Evolutionary conservation across 2,329 filamentous ascomycete genomes (phyloP).

Genomic region (Arthroderma sp.): DNA sequence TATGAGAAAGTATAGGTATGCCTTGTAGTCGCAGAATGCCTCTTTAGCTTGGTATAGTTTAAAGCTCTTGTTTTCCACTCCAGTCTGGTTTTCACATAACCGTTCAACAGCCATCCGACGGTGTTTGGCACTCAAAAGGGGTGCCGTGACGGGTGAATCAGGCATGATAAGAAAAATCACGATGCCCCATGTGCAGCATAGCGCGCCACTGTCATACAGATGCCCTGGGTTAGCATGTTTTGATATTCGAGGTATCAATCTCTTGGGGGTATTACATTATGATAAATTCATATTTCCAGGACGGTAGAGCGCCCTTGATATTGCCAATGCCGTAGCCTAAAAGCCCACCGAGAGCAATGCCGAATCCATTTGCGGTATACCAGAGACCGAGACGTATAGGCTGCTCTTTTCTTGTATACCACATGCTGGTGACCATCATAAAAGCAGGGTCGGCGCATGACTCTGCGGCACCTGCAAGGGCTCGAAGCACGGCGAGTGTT

Average conservation of each 20-base stretch:
- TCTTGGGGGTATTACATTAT: slow-evolving; percentile 39
- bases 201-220: slow-evolving; percentile 24
- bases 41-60: slow-evolving; percentile 44
- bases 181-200: slow-evolving; percentile 48
- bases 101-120: slow-evolving; percentile 43
- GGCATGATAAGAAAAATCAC: slow-evolving; percentile 45
- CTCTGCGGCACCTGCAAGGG: slow-evolving; percentile 44
- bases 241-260: slow-evolving; percentile 56
- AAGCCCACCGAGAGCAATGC: slow-evolving; percentile 45
- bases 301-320: slow-evolving; percentile 42
- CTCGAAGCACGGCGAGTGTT: slow-evolving; percentile 43
- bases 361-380: slow-evolving; percentile 47
- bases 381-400: slow-evolving; percentile 47
- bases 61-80: slow-evolving; percentile 43
- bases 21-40: slow-evolving; percentile 45
- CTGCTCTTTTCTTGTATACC: slow-evolving; percentile 50
- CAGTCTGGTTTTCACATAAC: slow-evolving; percentile 44
- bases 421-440: slow-evolving; percentile 54
- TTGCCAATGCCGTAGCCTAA: slow-evolving; percentile 49
- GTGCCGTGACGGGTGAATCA: slow-evolving; percentile 43
- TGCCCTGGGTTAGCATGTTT: neutral
- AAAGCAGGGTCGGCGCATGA: slow-evolving; percentile 47
- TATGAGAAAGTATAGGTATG: slow-evolving; percentile 44
- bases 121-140: slow-evolving; percentile 38
- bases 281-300: slow-evolving; percentile 57